These are phyloP conservation scores for Dothistroma septosporum DNA, from an alignment of 2,329 filamentous ascomycete species.

Conservation along the genomic window DNA sequence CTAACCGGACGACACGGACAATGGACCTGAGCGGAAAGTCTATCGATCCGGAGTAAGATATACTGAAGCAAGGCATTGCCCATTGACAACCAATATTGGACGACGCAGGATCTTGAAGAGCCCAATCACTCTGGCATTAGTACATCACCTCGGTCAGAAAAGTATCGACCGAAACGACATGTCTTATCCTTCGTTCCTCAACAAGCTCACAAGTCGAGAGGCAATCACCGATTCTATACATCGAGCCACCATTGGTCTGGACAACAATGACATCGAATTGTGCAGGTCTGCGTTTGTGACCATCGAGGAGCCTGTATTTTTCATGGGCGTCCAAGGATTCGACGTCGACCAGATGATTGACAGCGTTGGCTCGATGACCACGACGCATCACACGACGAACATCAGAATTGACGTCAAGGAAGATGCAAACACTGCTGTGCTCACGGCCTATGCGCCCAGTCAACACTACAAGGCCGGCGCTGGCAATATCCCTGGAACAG, in stretches of 20 bases:
- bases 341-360: conserved; percentile 21
- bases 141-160: neutral
- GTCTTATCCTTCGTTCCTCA: neutral
- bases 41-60: too few relatives aligned
- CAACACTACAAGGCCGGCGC: conserved; percentile 31
- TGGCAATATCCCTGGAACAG: conserved; percentile 26
- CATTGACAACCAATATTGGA: neutral
- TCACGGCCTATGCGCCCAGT: conserved; percentile 27
- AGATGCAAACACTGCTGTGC: conserved; percentile 25
- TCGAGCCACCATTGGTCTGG: conserved; percentile 29
- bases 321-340: conserved; percentile 17
- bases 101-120: neutral
- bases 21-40: too few relatives aligned
- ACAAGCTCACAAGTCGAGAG: conserved; percentile 16
- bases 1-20: neutral
- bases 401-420: conserved; percentile 30
- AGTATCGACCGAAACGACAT: neutral
- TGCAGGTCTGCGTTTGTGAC: conserved; percentile 32
- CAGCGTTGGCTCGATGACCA: conserved; percentile 33
- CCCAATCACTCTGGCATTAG: neutral
- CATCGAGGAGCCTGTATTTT: conserved; percentile 17
- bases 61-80: neutral
- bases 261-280: conserved; percentile 29
- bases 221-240: conserved; percentile 35
- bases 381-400: conserved; percentile 35